Base-by-base conservation (phyloP, 768 basidiomycete species). In the Lanmaoa rubissima region DNA sequence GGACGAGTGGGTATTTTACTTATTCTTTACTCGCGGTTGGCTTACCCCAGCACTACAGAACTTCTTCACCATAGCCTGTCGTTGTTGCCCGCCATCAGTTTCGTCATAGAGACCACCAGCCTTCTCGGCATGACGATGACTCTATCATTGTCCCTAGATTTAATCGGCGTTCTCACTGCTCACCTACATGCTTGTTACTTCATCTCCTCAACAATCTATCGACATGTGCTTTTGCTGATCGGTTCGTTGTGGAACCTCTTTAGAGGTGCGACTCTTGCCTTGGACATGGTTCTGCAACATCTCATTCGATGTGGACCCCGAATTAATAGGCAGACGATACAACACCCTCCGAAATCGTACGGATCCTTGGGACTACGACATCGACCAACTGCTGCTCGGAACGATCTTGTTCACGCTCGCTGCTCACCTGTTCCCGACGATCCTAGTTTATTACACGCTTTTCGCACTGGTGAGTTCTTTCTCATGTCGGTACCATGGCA, bases 341-440 rank as follows among this genome's bases (percentile, higher is more conserved):
- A 98, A 98, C 67, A 83, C 87, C 10, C 76, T 99, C 7, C 84
- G 95, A 34, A 82, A 88, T 51, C 84, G 95, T n/a, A 87, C 86
- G 4, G 97, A 98, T 65, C 82, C 88, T 0, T 94, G 91, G 84
- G 82, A 87, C 54, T 98, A 97, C 64, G 91, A 94, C 51, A 79
- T 94, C 28, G 96, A 98, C 69, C 94, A 98, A 67, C 81, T 98
- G 2, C 77, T 98, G n/a, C 88, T 98, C 36, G 96, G 96, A 5
- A 95, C 97, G 0, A 86, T 93, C 53, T 74, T 95, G 49, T 92
- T 94, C 76, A 90, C 92, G 0, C 78, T 93, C 17, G 73, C 92
- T 13, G 82, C 88, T 9, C 90, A 95, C 69, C 73, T 94, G 13
- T 83, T 90, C 64, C 90, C 96, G 2, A 98, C 96, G 0, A 83